Base-by-base conservation (phyloP, 495 filamentous ascomycete genomes). In the Aspergillus cavernicola region DNA sequence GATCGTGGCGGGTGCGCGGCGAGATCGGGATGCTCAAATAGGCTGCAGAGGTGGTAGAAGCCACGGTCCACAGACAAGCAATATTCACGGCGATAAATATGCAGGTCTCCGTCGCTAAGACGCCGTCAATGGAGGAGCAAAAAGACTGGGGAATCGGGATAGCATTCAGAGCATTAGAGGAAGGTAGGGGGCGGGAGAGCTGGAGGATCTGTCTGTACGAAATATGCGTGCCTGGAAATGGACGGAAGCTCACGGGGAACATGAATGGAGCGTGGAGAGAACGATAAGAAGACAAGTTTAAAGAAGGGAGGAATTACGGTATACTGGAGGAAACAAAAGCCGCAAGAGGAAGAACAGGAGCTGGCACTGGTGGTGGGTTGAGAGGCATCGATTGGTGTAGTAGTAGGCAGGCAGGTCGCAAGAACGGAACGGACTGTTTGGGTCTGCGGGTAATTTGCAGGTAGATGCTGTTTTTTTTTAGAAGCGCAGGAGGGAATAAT, bases 41-140 rank as follows among this genome's bases (percentile, higher is more conserved):
- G 55, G 61, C 49, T 58, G 61, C 57, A 60, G 55, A 50, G 44
- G 43, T 32, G 40, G 33, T 37, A 50, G 33, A 43, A 51, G 36
- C 41, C 26, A 50, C 32, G 42, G 40, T 50, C 48, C 48, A 43
- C 48, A 52, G 35, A 41, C 39, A 19, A 45, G 47, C 32, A 35
- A 63, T 33, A 47, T 18, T 44, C 22, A 26, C 31, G 37, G 36
- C 32, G 41, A 53, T 33, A 35, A 41, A 33, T 29, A 58, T 56
- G 50, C 53, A 53, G 50, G 41, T 19, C 36, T 29, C 52, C n/a
- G 41, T 31, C 37, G 6, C 52, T 47, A 35, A 33, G 40, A 55
- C 20, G 50, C 33, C 9, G 41, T 57, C 49, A 56, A 56, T 51
- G 50, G 40, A 44, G 31, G 48, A 56, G 44, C 45, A 32, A 50